phyloP scores from a whole-genome alignment of 805 yeast genomes.

The Candida coquimbonensis region DNA sequence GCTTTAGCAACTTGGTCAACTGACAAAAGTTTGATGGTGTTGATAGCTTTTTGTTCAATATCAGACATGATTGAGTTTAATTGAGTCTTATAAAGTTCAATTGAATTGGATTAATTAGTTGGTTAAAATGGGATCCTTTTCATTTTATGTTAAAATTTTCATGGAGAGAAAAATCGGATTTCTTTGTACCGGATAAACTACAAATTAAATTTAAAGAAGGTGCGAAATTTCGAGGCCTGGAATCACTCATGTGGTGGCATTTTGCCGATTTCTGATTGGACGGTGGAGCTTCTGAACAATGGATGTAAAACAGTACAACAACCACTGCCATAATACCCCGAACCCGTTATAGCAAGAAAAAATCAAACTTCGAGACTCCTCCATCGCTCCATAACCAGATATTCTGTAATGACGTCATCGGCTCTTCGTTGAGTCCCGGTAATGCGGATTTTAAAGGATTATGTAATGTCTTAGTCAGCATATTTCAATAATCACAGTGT shows the following conservation, averaged over 20 bases:
- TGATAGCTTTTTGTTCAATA: constrained; percentile 68
- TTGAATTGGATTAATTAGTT: neutral
- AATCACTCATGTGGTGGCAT: neutral
- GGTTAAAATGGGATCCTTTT: neutral
- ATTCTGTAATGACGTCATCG: too few species aligned
- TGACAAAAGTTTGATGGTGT: constrained; percentile 84
- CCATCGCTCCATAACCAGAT: too few species aligned
- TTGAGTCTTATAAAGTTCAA: neutral
- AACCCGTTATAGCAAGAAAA: too few species aligned
- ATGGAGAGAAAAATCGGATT: constrained; percentile 1
- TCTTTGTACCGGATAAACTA: constrained; percentile 4
- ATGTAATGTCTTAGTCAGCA: too few species aligned
- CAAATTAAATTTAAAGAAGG: neutral
- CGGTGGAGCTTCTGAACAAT: too few species aligned
- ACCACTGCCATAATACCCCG: too few species aligned
- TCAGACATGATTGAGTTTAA: constrained; percentile 10
- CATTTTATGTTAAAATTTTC: neutral
- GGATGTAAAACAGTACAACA: too few species aligned
- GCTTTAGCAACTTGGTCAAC: constrained; percentile 84
- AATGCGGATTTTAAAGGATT: too few species aligned
- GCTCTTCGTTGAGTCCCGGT: too few species aligned
- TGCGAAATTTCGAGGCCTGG: neutral
- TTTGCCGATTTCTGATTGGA: too few species aligned
- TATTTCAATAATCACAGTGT: too few species aligned
- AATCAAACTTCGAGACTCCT: too few species aligned